These are phyloP conservation scores for Linanthus parryae DNA, from an alignment of 148 eudicot species.

Conservation along the genomic window DNA sequence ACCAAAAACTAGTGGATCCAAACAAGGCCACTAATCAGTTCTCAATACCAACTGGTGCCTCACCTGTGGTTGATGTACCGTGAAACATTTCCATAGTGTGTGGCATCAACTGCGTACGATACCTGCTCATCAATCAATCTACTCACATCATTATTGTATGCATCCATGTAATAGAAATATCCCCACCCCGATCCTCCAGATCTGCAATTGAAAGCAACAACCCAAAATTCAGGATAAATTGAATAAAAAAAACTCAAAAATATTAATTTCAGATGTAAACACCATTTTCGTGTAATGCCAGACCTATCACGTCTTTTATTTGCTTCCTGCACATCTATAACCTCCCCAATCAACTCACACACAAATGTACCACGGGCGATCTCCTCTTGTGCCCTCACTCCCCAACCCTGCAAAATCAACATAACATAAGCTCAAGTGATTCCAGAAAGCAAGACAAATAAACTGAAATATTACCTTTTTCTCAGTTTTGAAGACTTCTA, in stretches of 20 bases:
- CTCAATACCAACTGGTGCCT: constrained; percentile 15
- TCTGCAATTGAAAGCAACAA: constrained; percentile 28
- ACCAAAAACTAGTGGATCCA: not conserved
- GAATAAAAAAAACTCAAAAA: not conserved
- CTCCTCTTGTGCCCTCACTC: constrained; percentile 64
- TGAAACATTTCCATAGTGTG: constrained; percentile 80
- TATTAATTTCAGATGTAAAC: not conserved
- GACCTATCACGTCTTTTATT: constrained; percentile 68
- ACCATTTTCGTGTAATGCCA: constrained; percentile 6
- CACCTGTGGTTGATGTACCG: constrained; percentile 95
- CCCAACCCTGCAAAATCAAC: constrained; percentile 80
- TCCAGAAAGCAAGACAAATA: not conserved
- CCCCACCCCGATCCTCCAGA: constrained; percentile 41
- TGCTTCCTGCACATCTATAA: constrained; percentile 68
- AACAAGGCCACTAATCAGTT: not conserved
- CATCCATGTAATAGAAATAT: constrained; percentile 57
- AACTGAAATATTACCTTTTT: constrained; percentile 50
- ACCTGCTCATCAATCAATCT: constrained; percentile 45
- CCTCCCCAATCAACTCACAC: constrained; percentile 86
- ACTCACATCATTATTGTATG: constrained; percentile 42
- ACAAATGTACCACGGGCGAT: constrained; percentile 76
- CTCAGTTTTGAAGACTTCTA: constrained; percentile 83
- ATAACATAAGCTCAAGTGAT: constrained; percentile 8
- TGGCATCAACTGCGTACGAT: constrained; percentile 61
- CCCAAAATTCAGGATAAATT: not conserved